Evolutionary conservation across 441 rosid species (phyloP).

Genomic region (Euphorbia schlechtendalii): DNA sequence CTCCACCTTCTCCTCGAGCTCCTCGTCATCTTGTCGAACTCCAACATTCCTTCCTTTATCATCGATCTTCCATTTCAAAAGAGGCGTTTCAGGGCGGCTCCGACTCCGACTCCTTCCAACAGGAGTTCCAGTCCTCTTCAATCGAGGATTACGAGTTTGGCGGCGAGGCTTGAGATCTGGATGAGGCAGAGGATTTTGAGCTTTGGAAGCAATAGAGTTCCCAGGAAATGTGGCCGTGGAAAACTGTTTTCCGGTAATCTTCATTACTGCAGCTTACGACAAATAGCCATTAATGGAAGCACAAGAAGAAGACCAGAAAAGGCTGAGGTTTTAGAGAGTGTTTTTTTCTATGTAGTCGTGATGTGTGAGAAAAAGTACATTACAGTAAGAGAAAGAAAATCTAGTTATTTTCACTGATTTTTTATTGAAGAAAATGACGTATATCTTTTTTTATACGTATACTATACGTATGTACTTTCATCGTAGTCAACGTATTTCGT

Average conservation of each 20-base stretch:
- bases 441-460: no score
- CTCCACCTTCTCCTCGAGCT: slow-evolving; percentile 15
- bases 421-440: neutral
- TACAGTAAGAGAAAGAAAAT: neutral
- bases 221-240: no score
- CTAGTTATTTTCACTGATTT: neutral
- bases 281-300: no score
- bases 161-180: slow-evolving; percentile 40
- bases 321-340: no score
- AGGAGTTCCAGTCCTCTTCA: slow-evolving; percentile 37
- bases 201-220: slow-evolving; percentile 5
- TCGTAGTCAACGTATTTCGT: neutral
- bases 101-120: slow-evolving; percentile 40
- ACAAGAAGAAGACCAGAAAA: no score
- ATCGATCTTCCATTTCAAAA: slow-evolving; percentile 68
- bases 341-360: no score
- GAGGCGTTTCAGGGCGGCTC: slow-evolving; percentile 83
- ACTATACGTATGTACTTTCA: no score
- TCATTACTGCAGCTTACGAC: no score
- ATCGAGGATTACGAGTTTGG: slow-evolving; percentile 39
- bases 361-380: no score
- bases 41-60: slow-evolving; percentile 33
- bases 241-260: no score
- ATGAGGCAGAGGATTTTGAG: slow-evolving; percentile 22
- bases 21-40: slow-evolving; percentile 22